These are phyloP conservation scores for Globisporangium camurandrum DNA, from an alignment of 352 stramenopile genomes.

Conservation along the genomic window DNA sequence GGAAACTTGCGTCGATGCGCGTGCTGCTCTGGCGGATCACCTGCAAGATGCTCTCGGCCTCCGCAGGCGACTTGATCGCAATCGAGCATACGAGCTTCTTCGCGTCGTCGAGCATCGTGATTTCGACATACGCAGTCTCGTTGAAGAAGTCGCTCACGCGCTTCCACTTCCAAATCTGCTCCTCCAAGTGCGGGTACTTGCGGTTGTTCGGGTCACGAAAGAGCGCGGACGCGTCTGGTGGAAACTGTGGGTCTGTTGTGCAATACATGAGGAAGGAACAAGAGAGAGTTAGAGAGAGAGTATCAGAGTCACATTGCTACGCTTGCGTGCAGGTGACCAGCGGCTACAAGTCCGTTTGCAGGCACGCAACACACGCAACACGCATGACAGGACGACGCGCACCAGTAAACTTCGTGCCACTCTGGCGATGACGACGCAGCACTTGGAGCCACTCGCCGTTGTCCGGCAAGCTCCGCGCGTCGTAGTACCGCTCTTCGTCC, in stretches of 20 bases:
- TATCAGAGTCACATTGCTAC: too few relatives aligned
- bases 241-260: conserved; percentile 72
- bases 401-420: conserved; percentile 71
- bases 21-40: conserved; percentile 43
- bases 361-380: not conserved
- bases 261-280: too few relatives aligned
- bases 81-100: conserved; percentile 81
- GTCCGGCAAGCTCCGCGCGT: conserved; percentile 56
- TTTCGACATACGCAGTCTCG: conserved; percentile 74
- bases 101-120: conserved; percentile 77
- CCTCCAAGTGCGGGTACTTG: conserved; percentile 62
- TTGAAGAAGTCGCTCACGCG: conserved; percentile 82
- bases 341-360: not conserved
- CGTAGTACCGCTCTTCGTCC: conserved; percentile 65
- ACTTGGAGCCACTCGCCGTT: conserved; percentile 69
- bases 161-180: conserved; percentile 83
- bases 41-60: conserved; percentile 67
- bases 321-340: too few relatives aligned
- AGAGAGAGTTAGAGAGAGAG: too few relatives aligned
- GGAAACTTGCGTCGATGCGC: conserved; percentile 47
- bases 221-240: conserved; percentile 54
- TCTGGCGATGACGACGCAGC: conserved; percentile 62
- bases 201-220: conserved; percentile 59
- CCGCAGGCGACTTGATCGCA: conserved; percentile 68
- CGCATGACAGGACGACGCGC: not conserved